These are phyloP conservation scores for Colletotrichum sp. DNA, from an alignment of 2,329 filamentous ascomycete genomes.

Conservation along the genomic window DNA sequence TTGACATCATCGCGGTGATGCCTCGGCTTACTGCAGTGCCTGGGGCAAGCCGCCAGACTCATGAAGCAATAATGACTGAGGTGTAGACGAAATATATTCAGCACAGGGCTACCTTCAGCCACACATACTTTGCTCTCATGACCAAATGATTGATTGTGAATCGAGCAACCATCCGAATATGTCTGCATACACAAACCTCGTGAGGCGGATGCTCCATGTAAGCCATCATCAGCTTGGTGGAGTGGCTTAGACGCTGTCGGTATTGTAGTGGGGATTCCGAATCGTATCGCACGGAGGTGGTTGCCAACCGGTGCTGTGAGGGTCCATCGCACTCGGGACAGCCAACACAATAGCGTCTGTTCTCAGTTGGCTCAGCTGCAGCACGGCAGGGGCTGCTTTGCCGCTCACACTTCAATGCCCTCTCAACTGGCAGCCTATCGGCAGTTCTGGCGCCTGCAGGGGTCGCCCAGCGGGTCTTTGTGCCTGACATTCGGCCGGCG, in stretches of 20 bases:
- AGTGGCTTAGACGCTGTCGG: background rate
- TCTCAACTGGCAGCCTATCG: conserved; percentile 6
- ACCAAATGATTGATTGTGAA: background rate
- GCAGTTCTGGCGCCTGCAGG: conserved; percentile 11
- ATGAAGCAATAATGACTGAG: background rate
- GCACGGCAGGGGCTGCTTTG: conserved; percentile 9
- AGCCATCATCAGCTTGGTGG: background rate
- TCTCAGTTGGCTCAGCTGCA: background rate
- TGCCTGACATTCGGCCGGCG: conserved; percentile 17
- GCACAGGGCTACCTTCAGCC: background rate
- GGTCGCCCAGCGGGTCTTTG: background rate
- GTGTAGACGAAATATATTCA: background rate
- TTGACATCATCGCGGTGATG: background rate
- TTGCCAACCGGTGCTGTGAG: background rate
- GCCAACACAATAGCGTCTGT: background rate
- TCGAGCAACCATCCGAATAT: background rate
- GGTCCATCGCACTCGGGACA: background rate
- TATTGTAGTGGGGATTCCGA: background rate
- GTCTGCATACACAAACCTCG: background rate
- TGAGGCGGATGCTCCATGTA: background rate
- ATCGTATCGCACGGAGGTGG: background rate
- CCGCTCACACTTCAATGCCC: conserved; percentile 11
- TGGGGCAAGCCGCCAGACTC: background rate
- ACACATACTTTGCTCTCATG: background rate
- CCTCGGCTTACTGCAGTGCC: background rate